Evolutionary conservation across 176 grass and related monocot species (phyloP).

Genomic region (Typha latifolia): DNA sequence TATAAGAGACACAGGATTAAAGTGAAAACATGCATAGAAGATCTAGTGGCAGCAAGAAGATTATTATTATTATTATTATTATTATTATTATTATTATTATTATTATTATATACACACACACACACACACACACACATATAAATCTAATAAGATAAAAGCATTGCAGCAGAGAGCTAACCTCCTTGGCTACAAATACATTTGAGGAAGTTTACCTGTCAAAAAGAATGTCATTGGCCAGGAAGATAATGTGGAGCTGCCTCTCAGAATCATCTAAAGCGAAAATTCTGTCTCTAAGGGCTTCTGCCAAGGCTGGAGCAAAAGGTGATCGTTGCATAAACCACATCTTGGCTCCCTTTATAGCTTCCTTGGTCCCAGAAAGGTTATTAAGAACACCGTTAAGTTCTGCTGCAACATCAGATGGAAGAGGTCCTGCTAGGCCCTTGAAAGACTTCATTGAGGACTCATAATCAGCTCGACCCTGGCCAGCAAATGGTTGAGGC

Average conservation of each 20-base stretch:
- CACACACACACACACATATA: neutral
- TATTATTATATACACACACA: no score
- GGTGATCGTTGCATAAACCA: conserved; percentile 88
- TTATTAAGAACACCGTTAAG: conserved; percentile 52
- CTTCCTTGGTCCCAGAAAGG: conserved; percentile 91
- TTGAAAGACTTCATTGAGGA: conserved; percentile 41
- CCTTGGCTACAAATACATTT: neutral
- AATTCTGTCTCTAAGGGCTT: conserved; percentile 71
- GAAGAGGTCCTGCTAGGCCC: conserved; percentile 62
- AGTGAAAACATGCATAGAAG: neutral
- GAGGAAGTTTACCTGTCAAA: conserved; percentile 62
- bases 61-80: no score
- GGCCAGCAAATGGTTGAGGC: conserved; percentile 39
- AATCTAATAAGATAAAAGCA: neutral
- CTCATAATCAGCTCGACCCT: conserved; percentile 47
- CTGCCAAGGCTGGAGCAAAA: conserved; percentile 64
- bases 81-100: no score
- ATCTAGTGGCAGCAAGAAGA: neutral
- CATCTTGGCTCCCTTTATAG: conserved; percentile 83
- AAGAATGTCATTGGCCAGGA: conserved; percentile 93
- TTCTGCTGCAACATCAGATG: conserved; percentile 72
- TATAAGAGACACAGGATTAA: neutral
- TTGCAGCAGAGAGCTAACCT: neutral
- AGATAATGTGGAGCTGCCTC: conserved; percentile 89
- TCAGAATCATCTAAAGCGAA: conserved; percentile 80